Base-by-base conservation (phyloP, 176 grass and related monocot genomes). In the Zizania latifolia region DNA sequence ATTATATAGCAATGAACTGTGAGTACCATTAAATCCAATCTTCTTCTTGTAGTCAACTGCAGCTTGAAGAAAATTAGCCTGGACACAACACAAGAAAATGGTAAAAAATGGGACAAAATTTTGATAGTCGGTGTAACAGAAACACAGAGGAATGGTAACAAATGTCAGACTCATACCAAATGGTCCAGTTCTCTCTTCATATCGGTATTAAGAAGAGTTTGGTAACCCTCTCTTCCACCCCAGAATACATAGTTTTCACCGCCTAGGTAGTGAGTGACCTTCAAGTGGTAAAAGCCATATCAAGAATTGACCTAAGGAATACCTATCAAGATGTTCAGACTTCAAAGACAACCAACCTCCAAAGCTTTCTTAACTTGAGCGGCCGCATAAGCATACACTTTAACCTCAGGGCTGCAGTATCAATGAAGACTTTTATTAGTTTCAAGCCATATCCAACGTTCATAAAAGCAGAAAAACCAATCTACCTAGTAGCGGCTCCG, bases 181-280 rank as follows among this genome's bases (percentile, higher is more conserved):
- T 99, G 95, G 62, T 99, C 91, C 79, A 94, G 91, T 77, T 94
- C 95, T 82, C 76, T 94, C 84, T 99, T 84, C 91, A 94, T 99
- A 73, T 94, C 89, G 5, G 95, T 99, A 55, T 99, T 99, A 50
- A 94, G 75, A 87, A 99, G 91, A 80, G 95, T 90, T 75, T 94
- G 95, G 65, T 99, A 99, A 32, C 91, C 91, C 76, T 99, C 95
- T 73, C 91, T 86, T 30, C 95, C 95, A 76, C 91, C 95, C 94
- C 95, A 98, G 36, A 94, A 99, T 54, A 99, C 89, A 74, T 98
- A 94, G 74, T 99, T 99, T 87, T 99, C 95, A 57, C 91, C 95
- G 15, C 95, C 91, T 38, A 94, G 82, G 63, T 94, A 98, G 79
- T 98, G 89, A 58, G 95, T 98, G 34, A 92, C 89, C 91, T 94